These are phyloP conservation scores for Scedosporium boydii DNA, from an alignment of 2,329 filamentous ascomycete genomes.

Conservation along the genomic window DNA sequence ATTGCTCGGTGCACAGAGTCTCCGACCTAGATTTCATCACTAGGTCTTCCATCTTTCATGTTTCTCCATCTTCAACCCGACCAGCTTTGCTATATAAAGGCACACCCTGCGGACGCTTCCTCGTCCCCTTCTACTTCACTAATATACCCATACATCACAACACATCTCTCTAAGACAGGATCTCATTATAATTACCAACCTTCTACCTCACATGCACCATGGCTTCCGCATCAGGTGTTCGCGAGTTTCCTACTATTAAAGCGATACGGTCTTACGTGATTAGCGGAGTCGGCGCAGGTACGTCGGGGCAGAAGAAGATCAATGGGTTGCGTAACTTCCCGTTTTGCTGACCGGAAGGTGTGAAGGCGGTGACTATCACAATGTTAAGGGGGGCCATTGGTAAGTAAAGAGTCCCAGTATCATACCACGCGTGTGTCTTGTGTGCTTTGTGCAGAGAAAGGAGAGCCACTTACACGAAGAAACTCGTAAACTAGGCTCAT, in stretches of 20 bases:
- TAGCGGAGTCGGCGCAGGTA: slow-evolving; percentile 45
- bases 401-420: slow-evolving; percentile 22
- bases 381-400: slow-evolving; percentile 69
- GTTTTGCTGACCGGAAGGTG: slow-evolving; percentile 14
- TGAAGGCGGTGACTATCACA: slow-evolving; percentile 78
- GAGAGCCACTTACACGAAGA: not conserved
- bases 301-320: slow-evolving; percentile 13
- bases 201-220: slow-evolving; percentile 20
- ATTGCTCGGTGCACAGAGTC: not conserved
- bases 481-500: slow-evolving; percentile 59
- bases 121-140: not conserved
- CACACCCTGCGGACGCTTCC: not conserved
- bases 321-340: not conserved
- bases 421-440: no score
- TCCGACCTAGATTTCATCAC: not conserved
- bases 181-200: not conserved
- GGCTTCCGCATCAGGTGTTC: slow-evolving; percentile 29
- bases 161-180: not conserved
- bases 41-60: not conserved
- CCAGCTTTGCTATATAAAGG: not conserved
- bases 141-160: not conserved
- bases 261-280: slow-evolving; percentile 65
- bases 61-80: not conserved
- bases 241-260: slow-evolving; percentile 65
- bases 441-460: not conserved